A percentile compares a stretch with the other conserved stretches of the same genome.
Evolutionary conservation across 1,284 basidiomycete species (phyloP).

Genomic region (Apiotrichum domesticum): DNA sequence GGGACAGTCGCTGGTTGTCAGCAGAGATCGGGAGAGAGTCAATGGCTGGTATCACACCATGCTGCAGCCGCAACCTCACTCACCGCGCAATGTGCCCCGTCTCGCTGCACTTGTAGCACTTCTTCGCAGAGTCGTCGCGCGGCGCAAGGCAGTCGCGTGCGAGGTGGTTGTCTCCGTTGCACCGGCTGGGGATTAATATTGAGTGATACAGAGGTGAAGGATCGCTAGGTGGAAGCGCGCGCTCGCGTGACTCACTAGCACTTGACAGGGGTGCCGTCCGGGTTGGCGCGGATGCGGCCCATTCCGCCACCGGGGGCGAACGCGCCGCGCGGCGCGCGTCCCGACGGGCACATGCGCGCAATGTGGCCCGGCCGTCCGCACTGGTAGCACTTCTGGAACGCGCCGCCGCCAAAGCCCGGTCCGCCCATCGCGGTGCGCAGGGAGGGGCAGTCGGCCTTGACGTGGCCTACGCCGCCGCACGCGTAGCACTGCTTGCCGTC

Average conservation of each 20-base stretch:
- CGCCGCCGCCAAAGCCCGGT: conserved; percentile 17
- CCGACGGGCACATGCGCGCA: conserved; percentile 31
- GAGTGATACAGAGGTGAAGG: no score
- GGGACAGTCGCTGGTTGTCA: conserved; percentile 3
- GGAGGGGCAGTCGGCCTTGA: conserved; percentile 75
- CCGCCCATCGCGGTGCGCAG: conserved; percentile 55
- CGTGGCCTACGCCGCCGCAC: conserved; percentile 61
- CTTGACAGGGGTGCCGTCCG: conserved; percentile 44
- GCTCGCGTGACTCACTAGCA: conserved; percentile 40
- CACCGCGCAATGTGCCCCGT: conserved; percentile 43
- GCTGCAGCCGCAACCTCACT: conserved; percentile 2
- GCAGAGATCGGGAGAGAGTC: no score
- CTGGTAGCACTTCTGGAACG: conserved; percentile 66
- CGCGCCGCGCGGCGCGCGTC: conserved; percentile 2
- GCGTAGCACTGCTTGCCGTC: conserved; percentile 73
- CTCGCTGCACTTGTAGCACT: conserved; percentile 47
- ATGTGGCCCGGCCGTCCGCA: conserved; percentile 43
- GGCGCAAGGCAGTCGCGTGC: conserved; percentile 46
- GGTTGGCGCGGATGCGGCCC: conserved; percentile 16
- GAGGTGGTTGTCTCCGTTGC: conserved; percentile 46
- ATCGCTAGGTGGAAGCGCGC: neutral
- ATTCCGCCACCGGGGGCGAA: conserved; percentile 18
- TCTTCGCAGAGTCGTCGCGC: conserved; percentile 39
- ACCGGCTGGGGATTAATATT: conserved; percentile 31
- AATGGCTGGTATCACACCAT: no score